A percentile compares a stretch with the other conserved stretches of the same genome.
Conservation (phyloP, 495 filamentous ascomycete species). For the Penicillium cinerascens region DNA sequence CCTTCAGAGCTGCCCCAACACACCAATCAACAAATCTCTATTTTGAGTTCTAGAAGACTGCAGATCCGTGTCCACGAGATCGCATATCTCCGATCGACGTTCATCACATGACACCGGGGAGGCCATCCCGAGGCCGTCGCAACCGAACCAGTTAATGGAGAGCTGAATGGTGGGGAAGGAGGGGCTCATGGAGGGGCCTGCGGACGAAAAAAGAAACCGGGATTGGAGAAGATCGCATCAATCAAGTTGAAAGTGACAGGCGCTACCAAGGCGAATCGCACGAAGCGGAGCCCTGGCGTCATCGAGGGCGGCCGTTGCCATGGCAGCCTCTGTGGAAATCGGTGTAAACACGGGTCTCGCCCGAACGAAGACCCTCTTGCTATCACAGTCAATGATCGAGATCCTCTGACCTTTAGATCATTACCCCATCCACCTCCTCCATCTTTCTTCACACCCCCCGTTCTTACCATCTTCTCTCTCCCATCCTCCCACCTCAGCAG, state of each 20-base stretch:
- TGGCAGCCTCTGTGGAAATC: conserved; percentile 29
- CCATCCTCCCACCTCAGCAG: conserved; percentile 1
- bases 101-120: conserved; percentile 18
- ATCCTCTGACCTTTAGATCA: conserved; percentile 19
- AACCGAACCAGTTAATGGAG: conserved; percentile 1
- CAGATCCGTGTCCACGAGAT: background rate
- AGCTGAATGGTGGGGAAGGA: conserved; percentile 29
- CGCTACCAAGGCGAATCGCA: conserved; percentile 4
- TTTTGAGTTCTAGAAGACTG: background rate
- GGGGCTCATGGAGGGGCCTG: conserved; percentile 12
- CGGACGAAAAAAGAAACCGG: conserved; percentile 15
- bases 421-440: conserved; percentile 8
- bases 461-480: background rate
- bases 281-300: conserved; percentile 30
- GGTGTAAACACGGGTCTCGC: conserved; percentile 39
- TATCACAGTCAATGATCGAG: conserved; percentile 20
- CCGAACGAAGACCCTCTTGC: conserved; percentile 21
- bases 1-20: background rate
- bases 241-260: conserved; percentile 19
- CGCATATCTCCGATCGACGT: background rate
- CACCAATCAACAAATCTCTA: background rate
- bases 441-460: conserved; percentile 7
- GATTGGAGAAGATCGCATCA: conserved; percentile 16
- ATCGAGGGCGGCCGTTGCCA: conserved; percentile 38
- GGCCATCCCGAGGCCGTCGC: conserved; percentile 1